Percentiles rank a stretch among this genome's conserved stretches.
Evolutionary conservation across 306 rosid genomes (phyloP).

Genomic region (Medicago ruthenica): DNA sequence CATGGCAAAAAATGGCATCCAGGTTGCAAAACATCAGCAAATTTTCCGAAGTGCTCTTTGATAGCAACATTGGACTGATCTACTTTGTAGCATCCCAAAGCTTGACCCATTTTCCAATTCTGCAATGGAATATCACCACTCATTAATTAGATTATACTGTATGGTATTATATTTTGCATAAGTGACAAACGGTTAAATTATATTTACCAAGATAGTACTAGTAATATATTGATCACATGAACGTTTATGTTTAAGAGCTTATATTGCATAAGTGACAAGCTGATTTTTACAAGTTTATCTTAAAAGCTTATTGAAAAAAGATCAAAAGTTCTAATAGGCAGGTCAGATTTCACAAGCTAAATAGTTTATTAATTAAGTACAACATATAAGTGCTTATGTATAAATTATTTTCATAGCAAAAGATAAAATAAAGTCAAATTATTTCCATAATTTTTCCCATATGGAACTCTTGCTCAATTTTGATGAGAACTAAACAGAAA

Average conservation of each 20-base stretch:
- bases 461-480: too few species aligned
- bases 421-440: too few species aligned
- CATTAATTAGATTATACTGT: conserved; percentile 2
- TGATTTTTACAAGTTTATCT: neutral
- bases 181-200: too few species aligned
- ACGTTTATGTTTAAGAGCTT: neutral
- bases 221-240: neutral
- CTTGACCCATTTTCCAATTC: conserved; percentile 70
- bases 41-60: conserved; percentile 69
- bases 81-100: conserved; percentile 62
- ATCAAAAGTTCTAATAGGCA: neutral
- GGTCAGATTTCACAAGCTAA: neutral
- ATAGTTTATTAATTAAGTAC: neutral
- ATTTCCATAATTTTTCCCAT: too few species aligned
- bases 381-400: too few species aligned
- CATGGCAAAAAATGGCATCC: conserved; percentile 80
- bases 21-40: conserved; percentile 58
- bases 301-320: neutral
- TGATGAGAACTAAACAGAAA: too few species aligned
- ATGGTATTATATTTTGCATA: conserved; percentile 27
- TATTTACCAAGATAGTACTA: neutral
- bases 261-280: conserved; percentile 2
- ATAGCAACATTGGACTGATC: conserved; percentile 72
- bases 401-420: too few species aligned
- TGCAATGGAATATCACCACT: conserved; percentile 34